Evolutionary conservation across 2,329 filamentous ascomycete species (phyloP).

Genomic region (Cadophora malorum): DNA sequence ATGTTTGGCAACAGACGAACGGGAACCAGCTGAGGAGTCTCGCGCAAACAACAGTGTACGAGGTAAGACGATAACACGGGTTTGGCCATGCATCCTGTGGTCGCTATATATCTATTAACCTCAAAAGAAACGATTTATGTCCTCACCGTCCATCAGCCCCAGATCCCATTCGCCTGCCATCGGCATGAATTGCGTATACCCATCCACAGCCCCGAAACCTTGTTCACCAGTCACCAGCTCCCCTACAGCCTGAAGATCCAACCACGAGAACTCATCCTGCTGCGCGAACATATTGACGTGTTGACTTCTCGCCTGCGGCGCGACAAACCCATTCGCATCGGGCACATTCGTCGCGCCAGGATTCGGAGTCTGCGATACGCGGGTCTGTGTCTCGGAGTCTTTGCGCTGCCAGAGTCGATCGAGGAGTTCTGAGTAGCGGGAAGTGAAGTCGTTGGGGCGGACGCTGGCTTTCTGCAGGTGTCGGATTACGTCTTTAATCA

Average conservation of each 20-base stretch:
- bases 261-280: constrained; percentile 66
- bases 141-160: constrained; percentile 24
- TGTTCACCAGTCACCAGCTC: constrained; percentile 59
- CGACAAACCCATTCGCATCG: constrained; percentile 10
- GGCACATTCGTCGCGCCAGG: constrained; percentile 9
- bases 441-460: constrained; percentile 63
- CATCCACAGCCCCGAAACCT: constrained; percentile 26
- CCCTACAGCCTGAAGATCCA: constrained; percentile 64
- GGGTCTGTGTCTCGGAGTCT: constrained; percentile 25
- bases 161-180: constrained; percentile 28
- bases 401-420: constrained; percentile 59
- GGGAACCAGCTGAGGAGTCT: too few species aligned
- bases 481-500: constrained; percentile 63
- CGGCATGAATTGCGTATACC: constrained; percentile 28
- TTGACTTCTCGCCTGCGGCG: constrained; percentile 9
- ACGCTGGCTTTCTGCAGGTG: constrained; percentile 63
- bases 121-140: constrained; percentile 26
- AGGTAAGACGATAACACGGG: neutral
- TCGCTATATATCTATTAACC: too few species aligned
- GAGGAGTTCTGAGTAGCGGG: constrained; percentile 64
- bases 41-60: too few species aligned
- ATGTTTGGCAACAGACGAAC: too few species aligned
- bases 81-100: neutral
- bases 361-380: constrained; percentile 38
- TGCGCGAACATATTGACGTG: constrained; percentile 45